A percentile compares a stretch with the other conserved stretches of the same genome.
phyloP scores from a whole-genome alignment of 1,284 basidiomycete species.

The Tilletia setariae region DNA sequence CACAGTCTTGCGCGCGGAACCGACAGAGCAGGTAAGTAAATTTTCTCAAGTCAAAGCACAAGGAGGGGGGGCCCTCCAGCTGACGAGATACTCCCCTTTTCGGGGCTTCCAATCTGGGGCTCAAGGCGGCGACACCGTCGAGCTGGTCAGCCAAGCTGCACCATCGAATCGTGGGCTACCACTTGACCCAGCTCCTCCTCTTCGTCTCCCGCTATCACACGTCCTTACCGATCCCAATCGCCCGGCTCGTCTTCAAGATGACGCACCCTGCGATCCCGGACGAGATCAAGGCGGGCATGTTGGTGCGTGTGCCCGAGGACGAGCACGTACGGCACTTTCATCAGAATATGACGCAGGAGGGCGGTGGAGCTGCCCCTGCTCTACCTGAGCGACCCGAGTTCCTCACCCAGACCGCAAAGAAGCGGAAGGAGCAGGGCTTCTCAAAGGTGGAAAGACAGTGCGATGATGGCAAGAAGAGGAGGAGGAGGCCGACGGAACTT shows the following conservation, averaged over 20 bases:
- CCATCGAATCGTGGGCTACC: constrained; percentile 25
- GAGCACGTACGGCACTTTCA: constrained; percentile 1
- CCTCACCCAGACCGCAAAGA: neutral
- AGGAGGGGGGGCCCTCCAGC: no score
- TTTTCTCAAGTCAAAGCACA: no score
- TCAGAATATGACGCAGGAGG: neutral
- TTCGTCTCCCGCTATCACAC: constrained; percentile 28
- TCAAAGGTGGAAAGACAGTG: neutral
- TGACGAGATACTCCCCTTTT: no score
- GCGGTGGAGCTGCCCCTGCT: constrained; percentile 17
- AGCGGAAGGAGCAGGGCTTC: constrained; percentile 1
- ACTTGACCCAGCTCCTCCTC: constrained; percentile 28
- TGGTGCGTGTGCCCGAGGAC: neutral
- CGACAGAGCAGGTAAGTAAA: constrained; percentile 70
- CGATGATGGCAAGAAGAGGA: no score
- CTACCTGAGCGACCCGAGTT: constrained; percentile 52
- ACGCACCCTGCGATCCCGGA: constrained; percentile 32
- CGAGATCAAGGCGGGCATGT: neutral
- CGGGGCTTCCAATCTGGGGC: no score
- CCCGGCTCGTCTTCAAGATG: constrained; percentile 22
- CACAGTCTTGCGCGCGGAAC: constrained; percentile 71
- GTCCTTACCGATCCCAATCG: constrained; percentile 21
- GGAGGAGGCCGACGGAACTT: neutral
- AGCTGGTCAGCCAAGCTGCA: no score
- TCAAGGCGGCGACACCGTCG: no score